Evolutionary conservation across 73 alveolate species (phyloP), one percentile per base, ranked within the genome.

Genomic region (Blepharisma japonicum): DNA sequence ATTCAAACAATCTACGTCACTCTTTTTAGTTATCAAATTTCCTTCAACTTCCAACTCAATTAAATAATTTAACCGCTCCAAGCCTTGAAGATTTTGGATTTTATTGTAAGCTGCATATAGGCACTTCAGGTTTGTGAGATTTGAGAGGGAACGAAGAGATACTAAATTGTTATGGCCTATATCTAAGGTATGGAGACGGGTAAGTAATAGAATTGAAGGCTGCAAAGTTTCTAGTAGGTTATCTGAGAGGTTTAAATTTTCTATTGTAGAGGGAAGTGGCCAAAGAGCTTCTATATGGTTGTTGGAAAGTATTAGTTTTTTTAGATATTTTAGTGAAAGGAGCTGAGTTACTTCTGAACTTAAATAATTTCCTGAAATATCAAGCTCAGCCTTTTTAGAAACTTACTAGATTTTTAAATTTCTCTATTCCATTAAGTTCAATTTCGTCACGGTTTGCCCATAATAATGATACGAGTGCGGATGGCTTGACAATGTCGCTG

Each of bases 181-280:
- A 61, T 61, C 74, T 9, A 61, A 39, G 46, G 74, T 61, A 25
- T 61, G 74, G 46, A 61, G 74, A 20, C 18, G 14, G 74, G 47
- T 61, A 18, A 61, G 74, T 14, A 14, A 20, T 25, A 20, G 49
- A 25, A 61, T 8, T 8, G 11, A 8, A 14, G 38, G 18, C 14
- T 61, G 18, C 2, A 61, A 1, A 39, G 14, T n/a, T 8, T 1
- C 47, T 18, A 61, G 39, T 18, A 20, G 39, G 74, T 61, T 61
- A 9, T 61, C 39, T 11, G 49, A 18, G 39, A 61, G 0, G 47
- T n/a, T 20, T 25, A 61, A 25, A 4, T 25, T 61, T 25, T 61
- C 74, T n/a, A n/a, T 14, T 25, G 14, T n/a, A 61, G 49, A 0
- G 39, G 74, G 74, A 20, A 61, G 39, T 14, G 74, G 74, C 49